Conservation (phyloP, 805 yeast species). For the Candida boleticola region DNA sequence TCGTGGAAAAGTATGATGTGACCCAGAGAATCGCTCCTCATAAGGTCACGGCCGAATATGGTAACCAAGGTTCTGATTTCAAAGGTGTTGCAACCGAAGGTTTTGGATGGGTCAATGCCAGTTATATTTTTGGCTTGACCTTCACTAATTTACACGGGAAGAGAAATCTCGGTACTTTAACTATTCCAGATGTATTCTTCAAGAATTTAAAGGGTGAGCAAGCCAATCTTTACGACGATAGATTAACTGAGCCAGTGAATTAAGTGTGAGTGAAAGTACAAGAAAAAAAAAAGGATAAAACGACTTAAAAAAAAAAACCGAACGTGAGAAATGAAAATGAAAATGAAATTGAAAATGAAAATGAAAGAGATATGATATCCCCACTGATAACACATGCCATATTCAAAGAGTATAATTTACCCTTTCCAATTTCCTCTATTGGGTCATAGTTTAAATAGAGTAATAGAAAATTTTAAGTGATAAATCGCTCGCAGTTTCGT, state of each 20-base stretch:
- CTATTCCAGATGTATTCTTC: slow-evolving; percentile 68
- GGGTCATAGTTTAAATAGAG: no score
- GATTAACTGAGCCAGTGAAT: slow-evolving; percentile 2
- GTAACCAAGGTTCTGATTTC: slow-evolving; percentile 91
- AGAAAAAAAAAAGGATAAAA: neutral
- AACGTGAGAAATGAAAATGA: neutral
- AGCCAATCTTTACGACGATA: slow-evolving; percentile 17
- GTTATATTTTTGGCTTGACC: slow-evolving; percentile 70
- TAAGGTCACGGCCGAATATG: slow-evolving; percentile 92
- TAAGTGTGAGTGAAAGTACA: neutral
- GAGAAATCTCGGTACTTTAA: slow-evolving; percentile 76
- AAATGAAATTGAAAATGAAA: neutral
- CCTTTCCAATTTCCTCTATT: no score
- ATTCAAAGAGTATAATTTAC: no score
- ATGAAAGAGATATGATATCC: no score
- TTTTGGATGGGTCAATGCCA: slow-evolving; percentile 97
- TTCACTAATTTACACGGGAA: slow-evolving; percentile 63
- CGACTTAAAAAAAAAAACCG: slow-evolving; percentile 2
- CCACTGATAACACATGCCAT: no score
- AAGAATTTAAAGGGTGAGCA: slow-evolving; percentile 43
- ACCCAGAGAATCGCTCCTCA: slow-evolving; percentile 82
- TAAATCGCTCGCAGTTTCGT: no score
- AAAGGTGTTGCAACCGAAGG: slow-evolving; percentile 95
- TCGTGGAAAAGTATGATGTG: slow-evolving; percentile 93
- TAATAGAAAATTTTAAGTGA: no score